Evolutionary conservation across 345 rosid species (phyloP), one percentile per base, ranked within the genome.

Genomic region (Viola odorata): DNA sequence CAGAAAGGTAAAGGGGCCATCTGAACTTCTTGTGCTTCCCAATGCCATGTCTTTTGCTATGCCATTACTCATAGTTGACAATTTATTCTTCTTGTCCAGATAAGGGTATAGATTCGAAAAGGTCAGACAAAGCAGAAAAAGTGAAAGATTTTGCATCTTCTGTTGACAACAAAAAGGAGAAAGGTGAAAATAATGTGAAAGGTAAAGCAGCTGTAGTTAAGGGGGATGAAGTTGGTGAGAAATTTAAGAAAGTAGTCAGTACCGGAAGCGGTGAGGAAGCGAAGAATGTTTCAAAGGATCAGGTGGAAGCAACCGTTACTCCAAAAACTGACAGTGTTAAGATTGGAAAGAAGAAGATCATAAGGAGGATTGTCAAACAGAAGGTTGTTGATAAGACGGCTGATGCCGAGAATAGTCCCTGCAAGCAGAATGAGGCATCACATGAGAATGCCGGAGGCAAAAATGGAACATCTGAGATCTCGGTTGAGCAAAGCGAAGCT

Each of bases 361-460:
- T 90, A 60, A 81, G 81, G 78, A 86, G 89, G 78, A 77, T 94
- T 69, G 91, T 94, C 42, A 94, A 86, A 68, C 82, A 65, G 57
- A 84, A 80, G 75, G 76, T 55, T 50, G 64, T 73, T 63, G 67
- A 51, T 53, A 94, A 85, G 80, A 75, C 73, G 55, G 73, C 76
- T 50, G 72, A 61, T 13, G 68, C 70, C 15, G 81, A 68, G 45
- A 74, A 70, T 49, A 16, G 75, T 49, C 69, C 71, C 57, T 58
- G 68, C 70, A 80, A 74, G 57, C 80, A 72, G 63, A 75, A 68
- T 61, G 81, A 82, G 57, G 64, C 74, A 53, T 62, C 64, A 12
- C 81, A 71, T 50, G 82, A 70, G 68, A 76, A 67, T 71, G 82
- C 49, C 57, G 74, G 53, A 61, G 87, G 75, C 38, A 68, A 71